Evolutionary conservation across 2,329 filamentous ascomycete genomes (phyloP), one percentile per base, ranked within the genome.

Genomic region (Phaeosphaeriaceae sp.): DNA sequence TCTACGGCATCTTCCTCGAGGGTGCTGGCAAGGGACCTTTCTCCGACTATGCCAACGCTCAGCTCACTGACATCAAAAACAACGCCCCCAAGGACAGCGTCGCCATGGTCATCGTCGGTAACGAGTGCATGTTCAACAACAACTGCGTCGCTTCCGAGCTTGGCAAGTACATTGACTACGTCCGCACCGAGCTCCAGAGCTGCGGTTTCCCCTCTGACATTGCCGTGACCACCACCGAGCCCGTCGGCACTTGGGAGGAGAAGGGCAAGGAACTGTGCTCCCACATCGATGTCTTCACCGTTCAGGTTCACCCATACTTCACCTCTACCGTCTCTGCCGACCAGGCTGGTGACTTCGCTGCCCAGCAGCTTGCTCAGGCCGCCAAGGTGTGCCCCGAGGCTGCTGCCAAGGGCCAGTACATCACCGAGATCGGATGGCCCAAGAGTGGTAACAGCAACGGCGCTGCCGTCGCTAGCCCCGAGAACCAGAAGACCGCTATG

Each of bases 301-400:
- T 85, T 76, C 96, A 97, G 83, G 86, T 95, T 67, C 92, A 97
- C 80, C 87, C 92, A 62, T 97, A 89, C 88, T 97, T 97, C 88
- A 95, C 95, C 81, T 71, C 84, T 37, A 78, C 82, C 50, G 82
- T 87, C 58, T 69, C 76, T 18, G 83, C 92, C 52, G 66, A 76
- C 3, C 68, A 82, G 42, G 92, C 92, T 46, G 93, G 93, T 71
- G 72, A 78, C 43, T 97, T 97, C 74, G 89, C 92, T 64, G 77
- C 81, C 59, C 70, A 80, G 64, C 87, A 96, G 82, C 83, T 96
- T 58, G 77, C 84, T 38, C 80, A 89, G 58, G 86, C 96, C 56
- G 77, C 85, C 71, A 72, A 74, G 62, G 78, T 90, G 63, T 97
- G 93, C 84, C 72, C 79, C 33, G 83, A 82, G 71, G 60, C 66